Evolutionary conservation across 176 grass and related monocot species (phyloP), one percentile per base, ranked within the genome.

Genomic region (Oryza officinalis): DNA sequence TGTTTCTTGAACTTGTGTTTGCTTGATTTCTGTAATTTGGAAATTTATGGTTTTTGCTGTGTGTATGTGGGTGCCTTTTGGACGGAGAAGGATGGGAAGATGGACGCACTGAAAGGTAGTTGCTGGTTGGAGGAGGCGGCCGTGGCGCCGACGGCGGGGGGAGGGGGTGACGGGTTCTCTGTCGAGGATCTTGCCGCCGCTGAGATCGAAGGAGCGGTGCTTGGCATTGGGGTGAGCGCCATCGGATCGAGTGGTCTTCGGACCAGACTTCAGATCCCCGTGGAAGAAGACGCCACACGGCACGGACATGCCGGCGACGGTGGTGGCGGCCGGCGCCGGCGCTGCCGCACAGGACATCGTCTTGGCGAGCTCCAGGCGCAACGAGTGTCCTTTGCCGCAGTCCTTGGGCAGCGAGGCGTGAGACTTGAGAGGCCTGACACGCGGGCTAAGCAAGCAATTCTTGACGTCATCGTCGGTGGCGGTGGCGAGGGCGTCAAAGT

Each of bases 121-220:
- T 50, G 83, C 57, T 5, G 52, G 67, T 20, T 80, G 17, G 87
- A 96, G 74, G 87, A 92, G 52, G 20, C 71, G 40, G 49, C 77
- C 5, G 71, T 4, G 0, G 81, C 33, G 41, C 46, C 71, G 47
- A 63, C 22, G 71, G 80, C n/a, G 9, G 23, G 27, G 89, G 72
- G 79, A 20, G 84, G 83, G n/a, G 63, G 71, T 41, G 93, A 96
- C 17, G 93, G 85, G 6, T 99, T 99, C 89, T 92, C 87, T 1
- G 87, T 99, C 0, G 96, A 99, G 71, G 96, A 96, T 72, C 77
- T 99, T 88, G 18, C 18, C 18, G 52, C 18, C 18, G 31, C 88
- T 79, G 78, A 90, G 90, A 25, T 85, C 83, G 87, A 86, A 86
- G 35, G 68, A 86, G 71, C 41, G 84, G 5, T 68, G 74, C 79